Evolutionary conservation across 2,329 filamentous ascomycete genomes (phyloP).

Genomic region (Emmonsia crescens): DNA sequence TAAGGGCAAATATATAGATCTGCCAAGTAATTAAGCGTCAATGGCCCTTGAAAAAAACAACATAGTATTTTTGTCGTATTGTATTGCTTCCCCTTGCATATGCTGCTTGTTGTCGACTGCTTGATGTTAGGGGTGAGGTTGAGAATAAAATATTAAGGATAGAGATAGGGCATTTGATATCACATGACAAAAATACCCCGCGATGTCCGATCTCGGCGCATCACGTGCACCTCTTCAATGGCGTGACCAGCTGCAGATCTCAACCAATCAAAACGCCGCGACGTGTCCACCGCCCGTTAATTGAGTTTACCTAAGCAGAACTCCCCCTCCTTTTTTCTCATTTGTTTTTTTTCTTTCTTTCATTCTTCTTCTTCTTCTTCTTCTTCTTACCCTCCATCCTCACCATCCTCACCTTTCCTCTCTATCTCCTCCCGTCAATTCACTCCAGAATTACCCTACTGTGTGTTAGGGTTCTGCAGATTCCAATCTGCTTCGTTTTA

Average conservation of each 20-base stretch:
- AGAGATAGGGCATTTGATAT: background rate
- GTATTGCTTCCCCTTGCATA: too few species aligned
- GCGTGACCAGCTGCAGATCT: background rate
- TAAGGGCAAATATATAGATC: too few species aligned
- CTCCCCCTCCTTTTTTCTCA: background rate
- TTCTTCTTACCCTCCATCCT: slow-evolving; percentile 11
- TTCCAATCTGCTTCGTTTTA: background rate
- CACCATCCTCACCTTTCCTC: slow-evolving; percentile 11
- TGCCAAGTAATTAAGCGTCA: too few species aligned
- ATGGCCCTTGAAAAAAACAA: too few species aligned
- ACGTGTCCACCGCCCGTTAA: background rate
- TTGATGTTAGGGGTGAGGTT: too few species aligned
- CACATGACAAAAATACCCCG: background rate
- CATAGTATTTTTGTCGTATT: background rate
- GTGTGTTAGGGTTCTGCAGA: background rate
- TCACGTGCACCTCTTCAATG: background rate
- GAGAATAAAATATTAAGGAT: too few species aligned
- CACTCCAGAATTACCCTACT: background rate
- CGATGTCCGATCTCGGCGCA: background rate
- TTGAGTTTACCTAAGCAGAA: background rate
- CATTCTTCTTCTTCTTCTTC: slow-evolving; percentile 13
- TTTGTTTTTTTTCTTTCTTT: slow-evolving; percentile 15
- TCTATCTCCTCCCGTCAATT: background rate
- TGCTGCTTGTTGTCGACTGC: too few species aligned
- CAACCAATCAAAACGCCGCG: background rate